Evolutionary conservation across 225 moss, liverwort and hornwort species (phyloP), one percentile per base, ranked within the genome.

Genomic region (Rhytidiadelphus loreus): DNA sequence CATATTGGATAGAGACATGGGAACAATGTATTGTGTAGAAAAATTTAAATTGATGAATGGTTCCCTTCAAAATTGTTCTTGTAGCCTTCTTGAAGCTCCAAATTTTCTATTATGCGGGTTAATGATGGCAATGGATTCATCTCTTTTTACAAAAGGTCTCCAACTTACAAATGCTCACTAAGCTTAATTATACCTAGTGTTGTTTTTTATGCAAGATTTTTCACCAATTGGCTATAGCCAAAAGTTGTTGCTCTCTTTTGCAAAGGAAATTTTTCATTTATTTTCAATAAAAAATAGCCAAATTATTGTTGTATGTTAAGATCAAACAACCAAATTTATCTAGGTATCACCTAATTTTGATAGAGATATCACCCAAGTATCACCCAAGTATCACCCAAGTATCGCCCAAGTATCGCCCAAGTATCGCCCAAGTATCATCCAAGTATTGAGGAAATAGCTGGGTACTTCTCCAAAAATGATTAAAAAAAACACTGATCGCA

Each of bases 181-280:
- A 53, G 5, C 4, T 21, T 7, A 50, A 75, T 13, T 50, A 75
- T 21, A 33, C 8, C 12, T 4, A 19, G 2, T 19, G 7, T 13
- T 35, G n/a, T 22, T 6, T 48, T 23, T 12, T 7, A 4, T 6
- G 11, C 11, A 76, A 13, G 8, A 12, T 50, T 52, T 30, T 52
- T 53, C 0, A 0, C 23, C 2, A 23, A 35, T 53, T 14, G 3
- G 0, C 23, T 35, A 9, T 1, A 53, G 0, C 5, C 5, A 52
- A 50, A 76, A 52, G 8, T 12, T 74, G 4, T 7, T 29, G 2
- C 46, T 73, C 11, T 30, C 19, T 30, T 26, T 32, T 20, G 2
- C 1, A 2, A 74, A 32, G 12, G 2, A 48, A 19, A 10, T 25
- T 41, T 70, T n/a, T 41, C 5, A 71, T 43, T 43, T 41, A n/a